These are phyloP conservation scores for Annulohypoxylon truncatum DNA, from an alignment of 2,329 filamentous ascomycete species.

Conservation along the genomic window DNA sequence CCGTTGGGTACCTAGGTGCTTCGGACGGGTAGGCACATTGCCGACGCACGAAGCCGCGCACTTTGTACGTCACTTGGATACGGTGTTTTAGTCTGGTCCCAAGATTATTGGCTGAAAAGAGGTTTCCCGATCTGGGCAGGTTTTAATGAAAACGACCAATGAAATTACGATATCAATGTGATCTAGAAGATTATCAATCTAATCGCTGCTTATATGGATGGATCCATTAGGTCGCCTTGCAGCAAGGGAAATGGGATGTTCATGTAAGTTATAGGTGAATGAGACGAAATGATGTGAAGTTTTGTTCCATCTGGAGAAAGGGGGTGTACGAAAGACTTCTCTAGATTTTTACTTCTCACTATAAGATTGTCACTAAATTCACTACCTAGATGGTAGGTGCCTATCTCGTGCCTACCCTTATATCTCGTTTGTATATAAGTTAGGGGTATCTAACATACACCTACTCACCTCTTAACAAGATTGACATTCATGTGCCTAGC, in stretches of 20 bases:
- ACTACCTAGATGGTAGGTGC: background rate
- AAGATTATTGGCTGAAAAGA: background rate
- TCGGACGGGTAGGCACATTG: conserved; percentile 31
- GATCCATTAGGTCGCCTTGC: background rate
- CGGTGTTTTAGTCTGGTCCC: background rate
- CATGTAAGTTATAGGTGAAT: background rate
- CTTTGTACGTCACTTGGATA: conserved; percentile 24
- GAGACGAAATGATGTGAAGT: background rate
- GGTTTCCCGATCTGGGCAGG: conserved; percentile 19
- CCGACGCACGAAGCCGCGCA: conserved; percentile 29
- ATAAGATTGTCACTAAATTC: background rate
- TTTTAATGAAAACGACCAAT: conserved; percentile 19
- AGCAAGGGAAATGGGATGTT: background rate
- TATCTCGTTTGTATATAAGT: background rate
- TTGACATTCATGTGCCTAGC: background rate
- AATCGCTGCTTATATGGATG: background rate
- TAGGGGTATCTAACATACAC: background rate
- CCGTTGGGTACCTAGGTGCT: conserved; percentile 35
- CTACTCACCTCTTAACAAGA: background rate
- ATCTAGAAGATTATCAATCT: background rate
- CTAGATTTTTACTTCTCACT: background rate
- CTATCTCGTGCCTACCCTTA: background rate
- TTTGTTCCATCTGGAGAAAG: background rate
- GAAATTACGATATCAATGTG: background rate
- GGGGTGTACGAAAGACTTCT: background rate